phyloP scores from a whole-genome alignment of 805 yeast species.

The Wickerhamomyces xylosicus region DNA sequence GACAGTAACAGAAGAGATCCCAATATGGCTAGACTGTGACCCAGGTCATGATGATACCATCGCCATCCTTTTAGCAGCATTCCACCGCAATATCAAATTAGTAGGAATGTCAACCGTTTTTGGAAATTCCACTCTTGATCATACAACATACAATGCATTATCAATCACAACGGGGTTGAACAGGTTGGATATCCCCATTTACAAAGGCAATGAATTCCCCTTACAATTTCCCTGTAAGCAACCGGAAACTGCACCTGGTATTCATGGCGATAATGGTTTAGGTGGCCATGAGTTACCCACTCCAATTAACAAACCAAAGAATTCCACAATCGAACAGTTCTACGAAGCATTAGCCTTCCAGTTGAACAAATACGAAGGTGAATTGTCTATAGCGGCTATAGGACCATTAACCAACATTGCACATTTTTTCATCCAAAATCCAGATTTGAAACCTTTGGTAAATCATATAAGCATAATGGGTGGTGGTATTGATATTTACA shows the following conservation, averaged over 20 bases:
- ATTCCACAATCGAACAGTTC: constrained; percentile 27
- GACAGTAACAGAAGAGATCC: constrained; percentile 26
- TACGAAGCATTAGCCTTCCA: constrained; percentile 25
- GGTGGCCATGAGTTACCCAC: constrained; percentile 61
- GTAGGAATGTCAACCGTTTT: constrained; percentile 26
- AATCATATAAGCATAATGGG: constrained; percentile 66
- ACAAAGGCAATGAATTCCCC: constrained; percentile 54
- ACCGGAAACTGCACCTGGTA: constrained; percentile 44
- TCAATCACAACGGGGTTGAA: constrained; percentile 54
- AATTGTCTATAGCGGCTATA: constrained; percentile 56
- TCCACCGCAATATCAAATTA: constrained; percentile 35
- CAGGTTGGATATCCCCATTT: constrained; percentile 41
- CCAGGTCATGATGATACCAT: constrained; percentile 88
- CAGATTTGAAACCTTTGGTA: constrained; percentile 40
- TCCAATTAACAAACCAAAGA: constrained; percentile 26
- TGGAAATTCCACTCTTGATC: constrained; percentile 31
- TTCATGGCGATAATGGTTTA: constrained; percentile 69
- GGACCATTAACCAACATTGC: constrained; percentile 76
- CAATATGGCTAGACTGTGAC: constrained; percentile 86
- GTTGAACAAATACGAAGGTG: constrained; percentile 31
- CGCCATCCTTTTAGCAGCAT: constrained; percentile 56
- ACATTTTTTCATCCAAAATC: constrained; percentile 39
- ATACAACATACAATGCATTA: constrained; percentile 62
- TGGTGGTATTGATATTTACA: constrained; percentile 35
- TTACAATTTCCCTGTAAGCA: constrained; percentile 26